Evolutionary conservation across 768 basidiomycete genomes (phyloP), one percentile per base, ranked within the genome.

Genomic region (Heimioporus sp.): DNA sequence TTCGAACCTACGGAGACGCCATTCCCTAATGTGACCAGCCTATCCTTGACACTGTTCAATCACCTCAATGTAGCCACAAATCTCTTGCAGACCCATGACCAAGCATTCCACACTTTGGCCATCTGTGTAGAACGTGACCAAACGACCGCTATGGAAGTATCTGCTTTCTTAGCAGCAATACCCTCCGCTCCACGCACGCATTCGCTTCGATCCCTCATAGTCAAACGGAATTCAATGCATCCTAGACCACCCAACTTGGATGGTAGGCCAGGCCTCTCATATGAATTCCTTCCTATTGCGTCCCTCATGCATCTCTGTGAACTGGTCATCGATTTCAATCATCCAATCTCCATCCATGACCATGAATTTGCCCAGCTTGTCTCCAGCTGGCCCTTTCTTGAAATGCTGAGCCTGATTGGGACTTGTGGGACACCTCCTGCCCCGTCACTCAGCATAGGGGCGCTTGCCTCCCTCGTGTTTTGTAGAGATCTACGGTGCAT

Each of bases 261-360:
- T 12, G 44, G 15, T 10, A 19, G 5, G 10, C 38, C 39, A 16
- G 21, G 21, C n/a, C 39, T 56, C 20, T 46, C 51, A 0, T 40
- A 47, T 5, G 37, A 51, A 7, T 44, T 47, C 6, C 34, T 1
- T 19, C 53, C 46, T 12, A 41, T 49, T 21, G 15, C 11, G 16
- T 39, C 56, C n/a, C 28, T 57, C 12, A 17, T 39, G 10, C 32
- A 49, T 19, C 52, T 56, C 17, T 45, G 34, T 5, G 15, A 20
- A 12, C 44, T 54, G 21, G 31, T 43, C 2, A 47, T 54, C 17
- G 2, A 43, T 19, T 17, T 46, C 2, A 37, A 39, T 21, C 16
- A 44, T 21, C 45, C 36, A 1, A 35, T 38, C 11, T n/a, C n/a
- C n/a, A n/a, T n/a, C n/a, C n/a, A n/a, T n/a, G n/a, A n/a, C n/a